Evolutionary conservation across 1,284 basidiomycete genomes (phyloP), one percentile per base, ranked within the genome.

Genomic region (Trametes sp.): DNA sequence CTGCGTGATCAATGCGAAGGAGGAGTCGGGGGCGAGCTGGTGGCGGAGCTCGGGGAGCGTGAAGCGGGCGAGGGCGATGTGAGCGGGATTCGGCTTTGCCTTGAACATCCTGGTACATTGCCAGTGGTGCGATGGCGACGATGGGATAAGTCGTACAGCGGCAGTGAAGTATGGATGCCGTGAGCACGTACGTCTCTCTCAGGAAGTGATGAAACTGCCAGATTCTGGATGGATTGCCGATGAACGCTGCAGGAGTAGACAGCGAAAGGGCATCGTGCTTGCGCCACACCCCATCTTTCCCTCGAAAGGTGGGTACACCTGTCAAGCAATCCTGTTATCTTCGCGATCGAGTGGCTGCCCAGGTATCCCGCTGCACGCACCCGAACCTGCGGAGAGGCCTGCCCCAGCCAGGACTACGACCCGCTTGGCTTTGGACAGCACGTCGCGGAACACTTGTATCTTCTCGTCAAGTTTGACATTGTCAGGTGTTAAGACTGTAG

Each of bases 131-230:
- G n/a, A n/a, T n/a, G n/a, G n/a, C n/a, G n/a, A n/a, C n/a, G n/a
- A n/a, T n/a, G n/a, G n/a, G n/a, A n/a, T n/a, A n/a, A n/a, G n/a
- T 14, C 2, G 33, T 23, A 7, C 7, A n/a, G n/a, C n/a, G 26
- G 19, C 28, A 14, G 49, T 24, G 33, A 10, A 23, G 13, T 14
- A 33, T 6, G 31, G 11, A 10, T 35, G 19, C 6, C 13, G 2
- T 3, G 23, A 13, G 26, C 10, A 33, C 79, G 62, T 63, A 86
- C 84, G 71, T 75, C 62, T 81, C 77, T 55, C 85, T 75, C 51
- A 85, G 74, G 64, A 82, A 82, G 69, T 87, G 85, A 64, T 85
- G 87, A 70, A 88, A 88, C 65, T 85, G 83, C 87, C 85, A 88
- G 10, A 84, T 81, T 4, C 79, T 75, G 33, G 78, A 79, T 1